These are phyloP conservation scores for Calonectria crousiana DNA, from an alignment of 2,329 filamentous ascomycete species.

Conservation along the genomic window DNA sequence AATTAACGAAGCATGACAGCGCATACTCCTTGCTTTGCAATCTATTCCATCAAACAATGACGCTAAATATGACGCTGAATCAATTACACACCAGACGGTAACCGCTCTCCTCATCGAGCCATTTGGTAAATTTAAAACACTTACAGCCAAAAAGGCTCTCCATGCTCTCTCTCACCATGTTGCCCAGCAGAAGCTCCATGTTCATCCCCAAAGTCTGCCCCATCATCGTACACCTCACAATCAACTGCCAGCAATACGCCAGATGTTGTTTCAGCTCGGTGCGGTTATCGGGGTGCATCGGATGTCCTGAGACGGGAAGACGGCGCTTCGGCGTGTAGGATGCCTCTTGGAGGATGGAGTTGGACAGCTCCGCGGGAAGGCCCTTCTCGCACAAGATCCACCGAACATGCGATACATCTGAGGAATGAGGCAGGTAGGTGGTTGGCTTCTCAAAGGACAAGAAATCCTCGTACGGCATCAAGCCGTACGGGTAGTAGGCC, in stretches of 20 bases:
- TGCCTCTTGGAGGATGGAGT: neutral
- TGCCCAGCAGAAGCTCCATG: neutral
- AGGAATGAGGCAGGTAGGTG: neutral
- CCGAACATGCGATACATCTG: neutral
- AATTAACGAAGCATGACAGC: neutral
- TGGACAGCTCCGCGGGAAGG: neutral
- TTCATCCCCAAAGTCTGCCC: neutral
- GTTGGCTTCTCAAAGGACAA: neutral
- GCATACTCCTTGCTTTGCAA: neutral
- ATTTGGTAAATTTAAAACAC: neutral
- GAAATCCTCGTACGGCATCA: neutral
- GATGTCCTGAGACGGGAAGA: neutral
- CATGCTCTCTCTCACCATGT: neutral
- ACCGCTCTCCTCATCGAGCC: neutral
- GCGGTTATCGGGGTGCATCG: neutral
- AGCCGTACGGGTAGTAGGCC: neutral
- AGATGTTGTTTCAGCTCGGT: neutral
- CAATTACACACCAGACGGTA: neutral
- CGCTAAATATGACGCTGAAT: neutral
- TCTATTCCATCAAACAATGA: neutral
- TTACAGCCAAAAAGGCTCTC: neutral
- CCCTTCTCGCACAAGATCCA: conserved; percentile 1
- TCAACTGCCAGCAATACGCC: neutral
- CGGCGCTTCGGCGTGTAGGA: neutral
- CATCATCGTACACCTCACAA: neutral